A percentile compares a stretch with the other conserved stretches of the same genome.
Evolutionary conservation across 352 stramenopile genomes (phyloP).

Genomic region (Globisporangium polare): DNA sequence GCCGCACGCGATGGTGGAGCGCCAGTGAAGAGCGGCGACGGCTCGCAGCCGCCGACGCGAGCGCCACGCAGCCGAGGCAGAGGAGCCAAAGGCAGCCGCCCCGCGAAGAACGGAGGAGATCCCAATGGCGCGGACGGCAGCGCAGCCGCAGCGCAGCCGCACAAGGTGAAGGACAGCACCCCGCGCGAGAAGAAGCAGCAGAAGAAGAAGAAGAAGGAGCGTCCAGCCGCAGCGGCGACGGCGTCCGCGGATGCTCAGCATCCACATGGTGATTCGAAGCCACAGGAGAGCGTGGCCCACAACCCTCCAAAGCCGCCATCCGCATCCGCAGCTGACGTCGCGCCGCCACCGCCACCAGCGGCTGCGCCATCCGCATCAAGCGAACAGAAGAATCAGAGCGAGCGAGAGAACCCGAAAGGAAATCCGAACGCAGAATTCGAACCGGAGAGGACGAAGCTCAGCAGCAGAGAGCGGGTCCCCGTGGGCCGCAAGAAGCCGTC

Average conservation of each 20-base stretch:
- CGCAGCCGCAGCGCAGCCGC: not conserved
- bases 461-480: not conserved
- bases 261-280: not conserved
- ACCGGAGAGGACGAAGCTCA: not conserved
- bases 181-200: not conserved
- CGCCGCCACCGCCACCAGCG: not conserved
- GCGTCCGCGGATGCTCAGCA: not conserved
- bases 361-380: too few species aligned
- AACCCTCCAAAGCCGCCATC: not conserved
- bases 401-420: constrained; percentile 1
- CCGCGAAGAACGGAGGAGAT: not conserved
- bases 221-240: not conserved
- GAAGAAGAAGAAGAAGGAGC: constrained; percentile 10
- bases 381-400: too few species aligned
- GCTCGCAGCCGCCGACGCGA: not conserved
- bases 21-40: not conserved
- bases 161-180: not conserved
- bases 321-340: too few species aligned
- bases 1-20: not conserved
- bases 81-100: not conserved
- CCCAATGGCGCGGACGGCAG: not conserved
- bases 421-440: constrained; percentile 4
- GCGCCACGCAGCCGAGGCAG: not conserved
- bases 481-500: not conserved
- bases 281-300: not conserved